Evolutionary conservation across 371 early-diverging fungal species (phyloP).

Genomic region (Zopfochytrium polystomum): DNA sequence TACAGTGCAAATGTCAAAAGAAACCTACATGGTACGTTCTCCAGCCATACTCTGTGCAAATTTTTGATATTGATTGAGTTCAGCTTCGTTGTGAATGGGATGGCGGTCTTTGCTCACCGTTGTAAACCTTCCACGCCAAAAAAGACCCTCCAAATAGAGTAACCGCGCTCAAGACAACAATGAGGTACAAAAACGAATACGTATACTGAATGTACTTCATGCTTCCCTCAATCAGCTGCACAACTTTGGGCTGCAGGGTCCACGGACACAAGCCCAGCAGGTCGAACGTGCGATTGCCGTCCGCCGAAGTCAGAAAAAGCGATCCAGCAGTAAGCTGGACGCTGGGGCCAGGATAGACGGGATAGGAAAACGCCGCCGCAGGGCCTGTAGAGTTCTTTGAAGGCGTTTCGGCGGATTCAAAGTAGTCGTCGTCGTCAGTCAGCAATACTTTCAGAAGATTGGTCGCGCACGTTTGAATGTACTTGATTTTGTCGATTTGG

Average conservation of each 20-base stretch:
- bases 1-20: too few relatives aligned
- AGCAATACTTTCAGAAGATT: slow-evolving; percentile 4
- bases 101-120: slow-evolving; percentile 5
- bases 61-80: neutral
- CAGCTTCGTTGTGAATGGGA: neutral
- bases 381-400: neutral
- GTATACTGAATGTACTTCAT: neutral
- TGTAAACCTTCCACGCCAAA: slow-evolving; percentile 8
- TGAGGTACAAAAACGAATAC: neutral
- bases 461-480: neutral
- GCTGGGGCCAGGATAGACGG: too few relatives aligned
- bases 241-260: neutral
- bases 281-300: slow-evolving; percentile 12
- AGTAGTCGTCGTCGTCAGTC: slow-evolving; percentile 1
- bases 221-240: neutral
- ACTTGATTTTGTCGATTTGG: slow-evolving; percentile 11
- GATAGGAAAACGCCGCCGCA: too few relatives aligned
- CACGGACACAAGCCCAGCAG: slow-evolving; percentile 13
- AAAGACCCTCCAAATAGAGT: neutral
- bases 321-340: too few relatives aligned
- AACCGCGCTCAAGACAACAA: slow-evolving; percentile 5
- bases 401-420: neutral
- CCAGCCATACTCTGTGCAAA: slow-evolving; percentile 19
- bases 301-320: slow-evolving; percentile 4
- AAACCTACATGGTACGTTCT: too few relatives aligned